A percentile compares a stretch with the other conserved stretches of the same genome.
Conservation (phyloP, 352 stramenopile genomes). For the Globisporangium orthogonon region DNA sequence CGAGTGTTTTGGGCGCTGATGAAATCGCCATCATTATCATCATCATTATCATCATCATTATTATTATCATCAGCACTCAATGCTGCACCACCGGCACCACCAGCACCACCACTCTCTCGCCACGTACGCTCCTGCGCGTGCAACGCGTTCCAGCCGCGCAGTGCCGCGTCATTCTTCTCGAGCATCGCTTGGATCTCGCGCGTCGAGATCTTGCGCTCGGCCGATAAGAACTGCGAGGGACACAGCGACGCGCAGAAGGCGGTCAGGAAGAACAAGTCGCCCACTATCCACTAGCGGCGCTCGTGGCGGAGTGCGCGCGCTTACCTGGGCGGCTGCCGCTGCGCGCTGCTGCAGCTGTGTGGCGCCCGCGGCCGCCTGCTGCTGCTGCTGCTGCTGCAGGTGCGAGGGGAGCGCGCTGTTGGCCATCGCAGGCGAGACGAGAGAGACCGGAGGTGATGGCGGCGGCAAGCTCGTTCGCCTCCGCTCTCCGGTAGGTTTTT, state of each 20-base stretch:
- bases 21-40: background rate
- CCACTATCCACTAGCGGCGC: no score
- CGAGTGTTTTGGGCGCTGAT: conserved; percentile 40
- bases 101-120: background rate
- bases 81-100: background rate
- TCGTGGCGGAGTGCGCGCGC: background rate
- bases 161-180: conserved; percentile 81
- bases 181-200: conserved; percentile 76
- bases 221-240: conserved; percentile 20
- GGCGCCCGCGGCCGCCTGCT: conserved; percentile 6
- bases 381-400: conserved; percentile 2
- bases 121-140: conserved; percentile 70
- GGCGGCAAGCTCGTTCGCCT: no score
- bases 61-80: no score
- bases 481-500: no score
- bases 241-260: conserved; percentile 3
- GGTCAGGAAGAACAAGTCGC: no score
- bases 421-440: background rate
- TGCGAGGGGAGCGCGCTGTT: background rate
- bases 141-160: conserved; percentile 66
- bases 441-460: no score
- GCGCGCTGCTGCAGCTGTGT: conserved; percentile 48
- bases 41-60: background rate
- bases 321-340: conserved; percentile 45
- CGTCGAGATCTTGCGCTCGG: conserved; percentile 47